Evolutionary conservation across 2,329 filamentous ascomycete genomes (phyloP).

Genomic region (Calonectria pteridis): DNA sequence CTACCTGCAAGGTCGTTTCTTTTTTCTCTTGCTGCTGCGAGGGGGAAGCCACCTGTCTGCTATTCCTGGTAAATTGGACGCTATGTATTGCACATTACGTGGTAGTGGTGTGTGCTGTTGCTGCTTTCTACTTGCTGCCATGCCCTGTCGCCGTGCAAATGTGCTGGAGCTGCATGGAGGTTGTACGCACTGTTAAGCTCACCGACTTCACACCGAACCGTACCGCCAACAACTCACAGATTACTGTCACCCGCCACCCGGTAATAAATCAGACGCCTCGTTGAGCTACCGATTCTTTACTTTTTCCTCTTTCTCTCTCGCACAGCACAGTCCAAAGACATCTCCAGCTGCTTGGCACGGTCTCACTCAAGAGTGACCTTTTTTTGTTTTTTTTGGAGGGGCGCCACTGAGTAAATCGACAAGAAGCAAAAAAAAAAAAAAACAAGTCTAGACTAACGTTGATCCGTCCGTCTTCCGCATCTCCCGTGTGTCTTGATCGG

Average conservation of each 20-base stretch:
- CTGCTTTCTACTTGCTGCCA: constrained; percentile 30
- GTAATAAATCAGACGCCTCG: constrained; percentile 13
- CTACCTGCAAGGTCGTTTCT: constrained; percentile 11
- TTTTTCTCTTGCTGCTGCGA: constrained; percentile 9
- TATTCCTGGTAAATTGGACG: constrained; percentile 5
- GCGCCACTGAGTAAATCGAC: constrained; percentile 24
- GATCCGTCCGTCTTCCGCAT: constrained; percentile 14
- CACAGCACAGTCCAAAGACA: constrained; percentile 14
- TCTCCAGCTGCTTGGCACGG: background rate
- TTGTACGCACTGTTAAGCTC: constrained; percentile 30
- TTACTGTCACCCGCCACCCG: constrained; percentile 20
- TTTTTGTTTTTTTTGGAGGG: constrained; percentile 3
- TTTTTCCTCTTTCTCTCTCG: constrained; percentile 10
- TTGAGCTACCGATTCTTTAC: constrained; percentile 1
- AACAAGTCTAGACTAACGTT: constrained; percentile 23
- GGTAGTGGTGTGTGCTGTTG: constrained; percentile 19
- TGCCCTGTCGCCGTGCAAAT: constrained; percentile 29
- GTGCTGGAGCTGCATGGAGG: constrained; percentile 16
- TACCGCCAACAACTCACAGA: constrained; percentile 25
- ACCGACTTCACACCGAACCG: constrained; percentile 51
- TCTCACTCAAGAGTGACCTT: constrained; percentile 12
- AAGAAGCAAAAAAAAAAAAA: constrained; percentile 8
- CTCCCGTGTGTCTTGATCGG: constrained; percentile 18
- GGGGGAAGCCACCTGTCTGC: background rate
- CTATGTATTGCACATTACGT: constrained; percentile 12